Evolutionary conservation across 2,329 filamentous ascomycete species (phyloP), one percentile per base, ranked within the genome.

Genomic region (Colletotrichum tropicicola): DNA sequence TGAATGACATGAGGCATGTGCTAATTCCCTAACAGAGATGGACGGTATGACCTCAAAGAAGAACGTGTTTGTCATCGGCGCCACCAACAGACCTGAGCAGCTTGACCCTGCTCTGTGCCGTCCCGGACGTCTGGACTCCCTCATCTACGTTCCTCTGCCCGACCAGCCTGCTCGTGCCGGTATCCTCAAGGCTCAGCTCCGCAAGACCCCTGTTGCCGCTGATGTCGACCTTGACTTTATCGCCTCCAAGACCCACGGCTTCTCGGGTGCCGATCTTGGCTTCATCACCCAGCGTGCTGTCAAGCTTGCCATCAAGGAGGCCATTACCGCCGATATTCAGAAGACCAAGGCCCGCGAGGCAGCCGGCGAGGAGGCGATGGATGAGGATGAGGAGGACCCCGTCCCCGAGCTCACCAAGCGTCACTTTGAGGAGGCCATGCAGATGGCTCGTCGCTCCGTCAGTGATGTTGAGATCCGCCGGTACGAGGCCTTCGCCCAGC

Each of bases 41-140:
- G 95, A 98, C 72, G 95, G 95, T 74, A 98, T 98, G 95, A 98
- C 95, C 47, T 98, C 95, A 39, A 99, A 99, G 92, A 99, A 99
- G 92, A 99, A 99, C 79, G 96, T 99, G 70, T 99, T 99, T 82
- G 96, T 99, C 70, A 99, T 99, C 73, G 96, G 96, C 79, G 96
- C 96, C 47, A 99, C 96, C 81, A 99, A 99, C 86, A 89, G 96
- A 85, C 96, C 96, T 44, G 96, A 99, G 85, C 96, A 98, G 85
- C 92, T 99, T 66, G 96, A 99, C 80, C 96, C 96, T 78, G 96
- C 96, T 72, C 88, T 99, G 73, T 98, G 95, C 88, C 94, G 96
- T 88, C 96, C 96, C 61, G 96, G 96, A 72, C 96, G 96, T 94
- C 92, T 99, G 51, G 96, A 99, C 80, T 98, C 95, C 37, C 90